phyloP scores from a whole-genome alignment of 1,284 basidiomycete species.

The Singerocomus inundabilis region DNA sequence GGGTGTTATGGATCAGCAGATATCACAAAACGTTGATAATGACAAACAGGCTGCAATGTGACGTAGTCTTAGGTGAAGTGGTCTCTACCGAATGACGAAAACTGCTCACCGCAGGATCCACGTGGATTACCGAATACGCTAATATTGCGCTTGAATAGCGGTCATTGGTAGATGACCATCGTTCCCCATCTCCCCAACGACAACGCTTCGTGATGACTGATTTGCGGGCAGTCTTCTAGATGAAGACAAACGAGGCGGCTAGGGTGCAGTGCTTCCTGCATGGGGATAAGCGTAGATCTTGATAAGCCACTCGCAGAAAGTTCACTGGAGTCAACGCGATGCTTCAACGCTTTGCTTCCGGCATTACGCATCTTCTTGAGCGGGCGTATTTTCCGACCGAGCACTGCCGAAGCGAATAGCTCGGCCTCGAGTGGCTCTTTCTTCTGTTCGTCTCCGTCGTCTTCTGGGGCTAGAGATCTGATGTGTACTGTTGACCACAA shows the following conservation, averaged over 20 bases:
- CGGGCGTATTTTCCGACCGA: conserved; percentile 33
- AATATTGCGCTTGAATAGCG: neutral
- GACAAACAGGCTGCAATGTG: conserved; percentile 17
- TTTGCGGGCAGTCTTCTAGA: conserved; percentile 36
- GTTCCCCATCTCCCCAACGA: conserved; percentile 37
- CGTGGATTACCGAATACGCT: conserved; percentile 6
- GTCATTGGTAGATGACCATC: conserved; percentile 31
- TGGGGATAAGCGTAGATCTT: conserved; percentile 34
- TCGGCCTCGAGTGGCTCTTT: conserved; percentile 21
- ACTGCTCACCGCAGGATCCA: conserved; percentile 25
- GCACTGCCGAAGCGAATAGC: conserved; percentile 30
- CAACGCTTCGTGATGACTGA: conserved; percentile 37
- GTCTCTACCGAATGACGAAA: conserved; percentile 11
- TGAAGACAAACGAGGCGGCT: conserved; percentile 41
- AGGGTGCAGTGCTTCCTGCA: conserved; percentile 36
- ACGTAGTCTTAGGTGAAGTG: conserved; percentile 17
- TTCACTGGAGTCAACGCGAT: conserved; percentile 11
- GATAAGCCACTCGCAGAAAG: conserved; percentile 22
- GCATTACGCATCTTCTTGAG: conserved; percentile 29
- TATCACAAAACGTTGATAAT: conserved; percentile 22
- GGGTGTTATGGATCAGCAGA: conserved; percentile 23
- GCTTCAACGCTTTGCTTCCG: conserved; percentile 5
- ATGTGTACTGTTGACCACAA: conserved; percentile 38
- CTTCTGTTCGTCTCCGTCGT: conserved; percentile 14
- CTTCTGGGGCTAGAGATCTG: conserved; percentile 33